Conservation (phyloP, 176 grass and related monocot species). For the Hordeum marinum region DNA sequence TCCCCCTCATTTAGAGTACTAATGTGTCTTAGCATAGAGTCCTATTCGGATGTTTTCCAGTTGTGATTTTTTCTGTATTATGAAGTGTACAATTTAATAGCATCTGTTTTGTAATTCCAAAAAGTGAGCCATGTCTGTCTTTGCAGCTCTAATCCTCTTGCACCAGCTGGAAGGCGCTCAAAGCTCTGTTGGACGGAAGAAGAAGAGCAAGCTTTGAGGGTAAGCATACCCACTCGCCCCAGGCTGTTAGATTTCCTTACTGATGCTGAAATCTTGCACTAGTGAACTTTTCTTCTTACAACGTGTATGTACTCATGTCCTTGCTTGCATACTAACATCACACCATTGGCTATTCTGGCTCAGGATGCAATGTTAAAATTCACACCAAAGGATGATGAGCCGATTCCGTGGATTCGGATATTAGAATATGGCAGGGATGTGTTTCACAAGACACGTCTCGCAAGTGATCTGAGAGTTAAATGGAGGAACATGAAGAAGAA, state of each 20-base stretch:
- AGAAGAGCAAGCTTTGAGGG: constrained; percentile 54
- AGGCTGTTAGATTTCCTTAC: neutral
- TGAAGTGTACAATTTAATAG: neutral
- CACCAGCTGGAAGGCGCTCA: constrained; percentile 31
- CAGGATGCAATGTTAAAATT: constrained; percentile 54
- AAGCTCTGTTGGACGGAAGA: constrained; percentile 45
- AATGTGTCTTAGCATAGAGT: neutral
- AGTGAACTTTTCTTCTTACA: neutral
- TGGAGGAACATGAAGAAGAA: constrained; percentile 69
- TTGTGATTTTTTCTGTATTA: neutral
- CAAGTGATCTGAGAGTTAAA: constrained; percentile 62
- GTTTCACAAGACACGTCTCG: constrained; percentile 53
- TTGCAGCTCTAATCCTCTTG: constrained; percentile 55
- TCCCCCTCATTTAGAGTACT: neutral
- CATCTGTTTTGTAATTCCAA: neutral
- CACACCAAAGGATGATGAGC: neutral
- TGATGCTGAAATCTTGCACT: neutral
- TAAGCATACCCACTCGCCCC: constrained; percentile 20
- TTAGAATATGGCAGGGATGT: constrained; percentile 23
- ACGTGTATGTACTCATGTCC: neutral
- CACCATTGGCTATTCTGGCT: constrained; percentile 11
- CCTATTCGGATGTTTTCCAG: neutral
- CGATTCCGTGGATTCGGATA: constrained; percentile 53
- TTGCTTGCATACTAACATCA: constrained; percentile 6
- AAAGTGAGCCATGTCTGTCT: constrained; percentile 14